Conservation (phyloP, 306 rosid species). For the Rosa persica region DNA sequence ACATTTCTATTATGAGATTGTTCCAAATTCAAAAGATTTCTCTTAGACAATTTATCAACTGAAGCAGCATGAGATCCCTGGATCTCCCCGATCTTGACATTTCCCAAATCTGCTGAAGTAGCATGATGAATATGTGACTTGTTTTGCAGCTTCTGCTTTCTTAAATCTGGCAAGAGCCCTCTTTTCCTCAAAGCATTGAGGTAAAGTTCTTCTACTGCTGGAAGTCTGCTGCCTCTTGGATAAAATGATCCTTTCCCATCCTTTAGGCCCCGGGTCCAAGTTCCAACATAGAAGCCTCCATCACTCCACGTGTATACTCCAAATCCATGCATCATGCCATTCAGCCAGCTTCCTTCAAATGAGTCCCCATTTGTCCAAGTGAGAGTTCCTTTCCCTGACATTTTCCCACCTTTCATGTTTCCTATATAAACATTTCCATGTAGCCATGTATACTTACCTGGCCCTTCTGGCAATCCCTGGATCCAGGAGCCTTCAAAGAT, state of each 20-base stretch:
- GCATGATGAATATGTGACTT: slow-evolving; percentile 82
- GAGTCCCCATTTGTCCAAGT: slow-evolving; percentile 89
- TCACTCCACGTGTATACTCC: slow-evolving; percentile 94
- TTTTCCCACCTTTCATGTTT: slow-evolving; percentile 89
- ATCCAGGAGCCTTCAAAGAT: slow-evolving; percentile 95
- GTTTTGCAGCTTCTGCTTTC: slow-evolving; percentile 49
- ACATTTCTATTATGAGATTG: slow-evolving; percentile 72
- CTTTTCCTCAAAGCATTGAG: slow-evolving; percentile 87
- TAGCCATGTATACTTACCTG: slow-evolving; percentile 91
- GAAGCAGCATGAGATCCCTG: slow-evolving; percentile 54
- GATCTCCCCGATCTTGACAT: slow-evolving; percentile 56
- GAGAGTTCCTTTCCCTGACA: slow-evolving; percentile 98
- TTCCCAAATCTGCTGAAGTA: slow-evolving; percentile 64
- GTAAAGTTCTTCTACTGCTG: slow-evolving; percentile 88
- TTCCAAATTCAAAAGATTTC: slow-evolving; percentile 73
- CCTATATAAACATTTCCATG: slow-evolving; percentile 90
- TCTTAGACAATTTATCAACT: slow-evolving; percentile 58
- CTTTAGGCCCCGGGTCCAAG: slow-evolving; percentile 90
- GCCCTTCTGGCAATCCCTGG: slow-evolving; percentile 92
- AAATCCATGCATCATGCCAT: slow-evolving; percentile 93
- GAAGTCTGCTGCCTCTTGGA: slow-evolving; percentile 80
- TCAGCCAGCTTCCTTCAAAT: slow-evolving; percentile 94
- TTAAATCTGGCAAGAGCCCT: slow-evolving; percentile 88
- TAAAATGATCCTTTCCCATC: slow-evolving; percentile 97
- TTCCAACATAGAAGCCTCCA: slow-evolving; percentile 95